Evolutionary conservation across 2,329 filamentous ascomycete species (phyloP).

Genomic region (Fusarium musae): DNA sequence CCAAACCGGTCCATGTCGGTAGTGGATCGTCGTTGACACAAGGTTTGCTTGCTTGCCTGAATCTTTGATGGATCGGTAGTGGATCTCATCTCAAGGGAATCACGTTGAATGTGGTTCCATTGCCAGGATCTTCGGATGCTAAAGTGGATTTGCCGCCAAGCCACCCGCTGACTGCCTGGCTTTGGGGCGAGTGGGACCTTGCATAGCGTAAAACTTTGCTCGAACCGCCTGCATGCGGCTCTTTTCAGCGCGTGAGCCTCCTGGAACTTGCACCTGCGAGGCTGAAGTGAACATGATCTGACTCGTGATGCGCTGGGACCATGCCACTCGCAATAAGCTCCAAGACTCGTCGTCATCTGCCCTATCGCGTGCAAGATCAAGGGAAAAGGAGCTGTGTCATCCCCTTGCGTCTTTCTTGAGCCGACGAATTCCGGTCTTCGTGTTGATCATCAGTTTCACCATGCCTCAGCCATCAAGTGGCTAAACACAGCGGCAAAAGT

Average conservation of each 20-base stretch:
- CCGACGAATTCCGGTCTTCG: slow-evolving; percentile 24
- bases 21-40: slow-evolving; percentile 46
- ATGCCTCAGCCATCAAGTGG: not conserved
- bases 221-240: slow-evolving; percentile 36
- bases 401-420: slow-evolving; percentile 1
- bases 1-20: slow-evolving; percentile 8
- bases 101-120: slow-evolving; percentile 32
- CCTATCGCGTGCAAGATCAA: slow-evolving; percentile 3
- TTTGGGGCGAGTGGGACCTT: slow-evolving; percentile 16
- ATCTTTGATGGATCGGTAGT: slow-evolving; percentile 39
- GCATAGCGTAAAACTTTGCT: slow-evolving; percentile 37
- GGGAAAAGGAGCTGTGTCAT: not conserved
- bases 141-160: slow-evolving; percentile 27
- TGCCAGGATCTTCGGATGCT: slow-evolving; percentile 5
- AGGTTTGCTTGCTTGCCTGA: slow-evolving; percentile 43
- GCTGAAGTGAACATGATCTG: slow-evolving; percentile 10
- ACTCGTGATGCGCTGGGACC: slow-evolving; percentile 19
- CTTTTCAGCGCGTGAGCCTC: slow-evolving; percentile 17
- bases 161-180: slow-evolving; percentile 26
- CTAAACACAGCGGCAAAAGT: not conserved
- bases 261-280: not conserved
- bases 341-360: slow-evolving; percentile 15
- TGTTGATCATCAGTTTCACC: slow-evolving; percentile 24
- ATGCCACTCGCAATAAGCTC: slow-evolving; percentile 26
- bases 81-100: slow-evolving; percentile 41